Evolutionary conservation across 2,329 filamentous ascomycete species (phyloP), one percentile per base, ranked within the genome.

Genomic region (Pseudogymnoascus sp.): DNA sequence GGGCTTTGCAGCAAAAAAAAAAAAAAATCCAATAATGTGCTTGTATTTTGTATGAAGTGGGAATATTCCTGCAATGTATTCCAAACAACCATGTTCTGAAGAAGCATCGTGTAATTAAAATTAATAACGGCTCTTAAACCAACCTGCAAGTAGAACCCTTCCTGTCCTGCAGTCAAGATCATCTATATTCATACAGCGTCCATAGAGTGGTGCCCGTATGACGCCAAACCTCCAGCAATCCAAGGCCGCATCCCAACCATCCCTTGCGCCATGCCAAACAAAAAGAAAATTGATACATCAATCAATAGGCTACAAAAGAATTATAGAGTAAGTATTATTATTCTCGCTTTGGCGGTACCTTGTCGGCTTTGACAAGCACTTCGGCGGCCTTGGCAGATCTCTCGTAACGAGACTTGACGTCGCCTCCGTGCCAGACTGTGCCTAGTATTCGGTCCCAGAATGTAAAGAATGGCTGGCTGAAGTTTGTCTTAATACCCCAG

Each of bases 401-500:
- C 57, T 64, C 68, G 58, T 73, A 73, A 57, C 65, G 63, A 9
- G 63, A 62, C 1, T 61, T 63, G 1, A 69, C 70, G 60, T 72
- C 69, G 16, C 63, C 63, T 6, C 71, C 71, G 3, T 37, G 61
- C 67, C 69, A 73, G 38, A 71, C 63, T 8, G 94, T 99, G 59
- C 87, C 86, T 20, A 96, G 79, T 28, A 92, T 71, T 54, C 83
- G 81, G 73, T 99, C 94, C 91, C 94, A 97, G 76, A 97, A 92
- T 57, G 89, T 97, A 77, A 97, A 97, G 77, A 92, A 95, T 2
- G 90, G 90, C 75, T 95, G 90, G 4, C 87, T 88, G 74, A 91
- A 95, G 76, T 95, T 95, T 66, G 88, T 89, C 82, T 97, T 99
- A 81, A 99, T 96, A 62, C 94, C 94, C 92, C 93, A 97, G 75